These are phyloP conservation scores for Cladophialophora exuberans DNA, from an alignment of 2,329 filamentous ascomycete species.

Conservation along the genomic window DNA sequence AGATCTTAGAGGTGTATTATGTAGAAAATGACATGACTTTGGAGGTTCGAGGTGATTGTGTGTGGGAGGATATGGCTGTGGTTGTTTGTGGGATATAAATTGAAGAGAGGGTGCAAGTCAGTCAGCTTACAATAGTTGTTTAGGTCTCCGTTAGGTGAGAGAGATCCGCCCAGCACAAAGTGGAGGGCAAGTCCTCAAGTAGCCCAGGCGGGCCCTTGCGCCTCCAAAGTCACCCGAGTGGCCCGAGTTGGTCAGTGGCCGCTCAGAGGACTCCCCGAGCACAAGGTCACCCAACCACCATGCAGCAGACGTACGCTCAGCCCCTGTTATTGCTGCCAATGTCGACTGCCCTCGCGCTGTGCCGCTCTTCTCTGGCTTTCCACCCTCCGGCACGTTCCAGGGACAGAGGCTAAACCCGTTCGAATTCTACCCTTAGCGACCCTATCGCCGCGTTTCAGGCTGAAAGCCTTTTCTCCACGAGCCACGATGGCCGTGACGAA, in stretches of 20 bases:
- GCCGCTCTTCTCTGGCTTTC: slow-evolving; percentile 8
- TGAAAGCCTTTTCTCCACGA: slow-evolving; percentile 2
- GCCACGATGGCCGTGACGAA: neutral
- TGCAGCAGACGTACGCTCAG: too few species aligned
- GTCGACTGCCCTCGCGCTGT: neutral
- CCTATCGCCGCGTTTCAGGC: slow-evolving; percentile 5
- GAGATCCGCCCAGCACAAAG: too few species aligned
- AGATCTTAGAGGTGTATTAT: slow-evolving; percentile 2
- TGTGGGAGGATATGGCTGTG: neutral
- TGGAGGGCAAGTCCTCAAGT: too few species aligned
- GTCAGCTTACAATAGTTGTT: neutral
- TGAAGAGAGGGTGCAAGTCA: slow-evolving; percentile 7
- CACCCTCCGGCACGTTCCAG: slow-evolving; percentile 8
- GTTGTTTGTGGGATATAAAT: neutral
- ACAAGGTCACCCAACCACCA: too few species aligned
- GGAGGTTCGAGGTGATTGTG: neutral
- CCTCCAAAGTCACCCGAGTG: too few species aligned
- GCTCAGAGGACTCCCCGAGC: too few species aligned
- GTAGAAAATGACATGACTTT: neutral
- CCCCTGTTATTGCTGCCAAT: neutral
- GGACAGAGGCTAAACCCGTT: slow-evolving; percentile 3
- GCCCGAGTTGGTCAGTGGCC: neutral
- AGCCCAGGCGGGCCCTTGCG: too few species aligned
- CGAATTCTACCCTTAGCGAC: neutral
- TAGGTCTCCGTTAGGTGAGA: neutral